Percentiles rank a stretch among this genome's conserved stretches.
Conservation (phyloP, 176 grass and related monocot species). For the Olyra latifolia region DNA sequence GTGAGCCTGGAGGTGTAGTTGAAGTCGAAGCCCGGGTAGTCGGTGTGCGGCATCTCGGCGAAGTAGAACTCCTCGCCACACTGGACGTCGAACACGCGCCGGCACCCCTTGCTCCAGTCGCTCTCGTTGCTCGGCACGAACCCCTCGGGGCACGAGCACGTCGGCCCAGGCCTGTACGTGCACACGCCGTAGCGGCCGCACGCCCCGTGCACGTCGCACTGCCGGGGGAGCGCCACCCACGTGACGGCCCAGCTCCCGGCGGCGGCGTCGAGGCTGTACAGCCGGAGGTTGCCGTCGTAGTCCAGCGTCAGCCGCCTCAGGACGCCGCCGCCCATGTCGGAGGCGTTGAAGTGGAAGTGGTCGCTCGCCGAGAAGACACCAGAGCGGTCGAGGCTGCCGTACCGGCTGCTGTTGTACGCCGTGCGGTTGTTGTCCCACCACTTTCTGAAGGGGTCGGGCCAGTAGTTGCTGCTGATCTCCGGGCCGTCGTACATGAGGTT, state of each 20-base stretch:
- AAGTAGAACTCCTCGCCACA: constrained; percentile 42
- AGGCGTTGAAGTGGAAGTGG: constrained; percentile 45
- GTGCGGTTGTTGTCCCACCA: constrained; percentile 65
- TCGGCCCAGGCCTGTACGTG: constrained; percentile 22
- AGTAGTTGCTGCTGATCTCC: constrained; percentile 71
- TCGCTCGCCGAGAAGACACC: constrained; percentile 62
- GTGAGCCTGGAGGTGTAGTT: constrained; percentile 30
- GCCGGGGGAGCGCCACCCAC: constrained; percentile 46
- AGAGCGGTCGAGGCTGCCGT: constrained; percentile 36
- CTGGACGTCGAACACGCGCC: constrained; percentile 27
- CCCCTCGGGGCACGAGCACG: constrained; percentile 51
- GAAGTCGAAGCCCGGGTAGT: constrained; percentile 66
- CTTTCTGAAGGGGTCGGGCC: constrained; percentile 44
- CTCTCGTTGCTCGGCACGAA: constrained; percentile 39
- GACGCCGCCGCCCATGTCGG: constrained; percentile 44
- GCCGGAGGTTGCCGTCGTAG: constrained; percentile 74
- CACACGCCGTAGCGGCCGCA: constrained; percentile 66
- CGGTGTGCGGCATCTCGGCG: constrained; percentile 8
- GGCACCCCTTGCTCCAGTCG: constrained; percentile 80
- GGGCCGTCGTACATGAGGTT: constrained; percentile 65
- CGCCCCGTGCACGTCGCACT: constrained; percentile 56
- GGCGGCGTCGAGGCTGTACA: constrained; percentile 53
- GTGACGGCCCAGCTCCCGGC: constrained; percentile 43
- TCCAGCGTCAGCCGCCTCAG: constrained; percentile 67
- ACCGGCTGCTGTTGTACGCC: constrained; percentile 50